A percentile compares a stretch with the other conserved stretches of the same genome.
Conservation (phyloP, 208 protist species). For the Trypanosoma grayi region DNA sequence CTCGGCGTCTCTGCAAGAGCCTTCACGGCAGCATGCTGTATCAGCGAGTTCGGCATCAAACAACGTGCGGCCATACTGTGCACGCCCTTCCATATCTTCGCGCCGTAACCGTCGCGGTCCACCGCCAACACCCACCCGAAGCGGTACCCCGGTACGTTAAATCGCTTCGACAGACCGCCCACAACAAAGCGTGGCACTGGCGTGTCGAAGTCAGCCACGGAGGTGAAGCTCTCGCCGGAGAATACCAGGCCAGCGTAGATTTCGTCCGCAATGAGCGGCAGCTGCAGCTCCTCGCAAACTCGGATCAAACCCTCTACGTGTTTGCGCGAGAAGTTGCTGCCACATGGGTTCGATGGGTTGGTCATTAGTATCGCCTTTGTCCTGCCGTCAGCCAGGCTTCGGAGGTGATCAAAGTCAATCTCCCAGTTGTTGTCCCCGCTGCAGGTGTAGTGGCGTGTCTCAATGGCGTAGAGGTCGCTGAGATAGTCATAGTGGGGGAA, state of each 20-base stretch:
- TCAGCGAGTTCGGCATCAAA: constrained; percentile 84
- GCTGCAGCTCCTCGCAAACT: constrained; percentile 76
- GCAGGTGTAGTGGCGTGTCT: constrained; percentile 79
- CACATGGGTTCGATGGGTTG: constrained; percentile 96
- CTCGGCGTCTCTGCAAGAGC: constrained; percentile 68
- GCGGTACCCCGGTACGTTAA: constrained; percentile 93
- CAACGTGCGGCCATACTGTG: constrained; percentile 55
- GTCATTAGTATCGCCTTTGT: constrained; percentile 92
- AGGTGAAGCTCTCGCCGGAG: constrained; percentile 59
- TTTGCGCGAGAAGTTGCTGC: constrained; percentile 79
- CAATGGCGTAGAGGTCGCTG: constrained; percentile 70
- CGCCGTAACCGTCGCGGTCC: constrained; percentile 56
- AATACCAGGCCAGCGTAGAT: constrained; percentile 95
- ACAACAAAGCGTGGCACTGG: constrained; percentile 80
- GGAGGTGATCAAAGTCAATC: constrained; percentile 76
- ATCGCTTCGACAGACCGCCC: constrained; percentile 91
- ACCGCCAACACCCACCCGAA: constrained; percentile 87
- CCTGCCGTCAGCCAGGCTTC: constrained; percentile 67
- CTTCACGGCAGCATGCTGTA: constrained; percentile 75
- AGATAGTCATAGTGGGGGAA: constrained; percentile 93
- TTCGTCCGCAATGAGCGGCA: constrained; percentile 94
- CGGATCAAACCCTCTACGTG: constrained; percentile 85
- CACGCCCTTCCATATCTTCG: constrained; percentile 44
- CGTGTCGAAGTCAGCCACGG: constrained; percentile 79
- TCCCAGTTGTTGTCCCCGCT: constrained; percentile 87